Evolutionary conservation across 805 yeast genomes (phyloP), one percentile per base, ranked within the genome.

Genomic region (Nakazawaea sp.): DNA sequence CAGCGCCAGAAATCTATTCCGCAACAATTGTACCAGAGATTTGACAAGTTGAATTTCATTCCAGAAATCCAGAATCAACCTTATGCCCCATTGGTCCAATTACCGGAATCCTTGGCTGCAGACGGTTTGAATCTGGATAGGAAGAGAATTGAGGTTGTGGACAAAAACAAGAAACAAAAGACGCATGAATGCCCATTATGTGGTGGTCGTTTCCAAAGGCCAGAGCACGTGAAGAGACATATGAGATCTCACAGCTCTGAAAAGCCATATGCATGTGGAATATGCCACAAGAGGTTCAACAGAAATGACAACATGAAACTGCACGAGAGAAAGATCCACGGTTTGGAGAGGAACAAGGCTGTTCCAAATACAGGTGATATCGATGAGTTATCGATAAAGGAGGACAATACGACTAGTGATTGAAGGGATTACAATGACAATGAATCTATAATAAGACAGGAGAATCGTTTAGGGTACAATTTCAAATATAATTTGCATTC

Each of bases 201-300:
- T 51, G 74, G 70, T 33, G 66, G 76, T 27, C 56, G 70, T 35
- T 78, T 78, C 62, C 85, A 78, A 52, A 56, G 83, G 45, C 82
- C 87, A 2, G 87, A 79, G 48, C 87, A 79, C 53, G 87, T 79
- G 20, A 79, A 75, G 52, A 54, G 85, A 43, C 78, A 75, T 48
- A 63, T 75, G 70, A 66, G 75, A 50, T 64, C 73, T 30, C 81
- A 75, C 52, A 68, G 76, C 4, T 59, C 70, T 9, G 80, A 74
- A 44, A 74, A 73, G 47, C 81, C 81, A 6, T 75, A 63, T 46
- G 66, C 61, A 41, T 75, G 81, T 51, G 61, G 61, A 3, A 59
- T 64, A 27, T 75, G 81, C 51, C 71, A 71, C 18, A 72, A 73
- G 51, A 55, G 78, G 41, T 75, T 75, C 53, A 75, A 74, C 51